These are phyloP conservation scores for Spergularia azorica DNA, from an alignment of 179 eudicot genomes.

Conservation along the genomic window DNA sequence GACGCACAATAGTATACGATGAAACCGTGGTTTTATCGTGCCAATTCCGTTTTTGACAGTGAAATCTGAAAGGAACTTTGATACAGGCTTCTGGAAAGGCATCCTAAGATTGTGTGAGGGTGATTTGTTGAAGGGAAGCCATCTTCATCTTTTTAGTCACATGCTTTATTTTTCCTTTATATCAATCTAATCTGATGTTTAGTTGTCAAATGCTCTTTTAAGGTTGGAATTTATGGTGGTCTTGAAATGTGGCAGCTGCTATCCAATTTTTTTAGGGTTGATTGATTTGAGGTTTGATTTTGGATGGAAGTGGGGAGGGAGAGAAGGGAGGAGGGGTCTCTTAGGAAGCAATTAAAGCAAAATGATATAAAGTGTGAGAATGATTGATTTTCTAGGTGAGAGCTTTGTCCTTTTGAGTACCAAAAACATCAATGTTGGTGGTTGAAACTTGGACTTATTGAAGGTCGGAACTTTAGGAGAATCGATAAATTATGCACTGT, in stretches of 20 bases:
- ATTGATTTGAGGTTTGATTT: slow-evolving; percentile 7
- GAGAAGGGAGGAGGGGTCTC: not conserved
- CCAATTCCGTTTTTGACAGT: no score
- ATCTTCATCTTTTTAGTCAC: no score
- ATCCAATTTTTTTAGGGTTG: not conserved
- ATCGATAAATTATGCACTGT: no score
- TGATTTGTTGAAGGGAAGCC: no score
- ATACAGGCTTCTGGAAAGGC: no score
- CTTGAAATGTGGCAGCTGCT: no score
- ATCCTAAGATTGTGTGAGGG: no score
- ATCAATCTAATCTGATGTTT: no score
- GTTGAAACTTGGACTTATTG: slow-evolving; percentile 24
- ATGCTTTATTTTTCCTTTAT: no score
- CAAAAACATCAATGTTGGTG: slow-evolving; percentile 17
- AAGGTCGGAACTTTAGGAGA: not conserved
- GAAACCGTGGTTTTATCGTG: no score
- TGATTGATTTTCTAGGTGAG: slow-evolving; percentile 13
- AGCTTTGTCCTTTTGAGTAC: not conserved
- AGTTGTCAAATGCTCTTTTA: not conserved
- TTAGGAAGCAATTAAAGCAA: slow-evolving; percentile 9
- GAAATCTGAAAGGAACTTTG: no score
- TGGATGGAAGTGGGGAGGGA: slow-evolving; percentile 13
- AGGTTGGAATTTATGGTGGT: not conserved
- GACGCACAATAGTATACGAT: no score
- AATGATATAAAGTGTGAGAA: not conserved